Conservation (phyloP, 129 eudicot genomes). For the Deinandra increscens region DNA sequence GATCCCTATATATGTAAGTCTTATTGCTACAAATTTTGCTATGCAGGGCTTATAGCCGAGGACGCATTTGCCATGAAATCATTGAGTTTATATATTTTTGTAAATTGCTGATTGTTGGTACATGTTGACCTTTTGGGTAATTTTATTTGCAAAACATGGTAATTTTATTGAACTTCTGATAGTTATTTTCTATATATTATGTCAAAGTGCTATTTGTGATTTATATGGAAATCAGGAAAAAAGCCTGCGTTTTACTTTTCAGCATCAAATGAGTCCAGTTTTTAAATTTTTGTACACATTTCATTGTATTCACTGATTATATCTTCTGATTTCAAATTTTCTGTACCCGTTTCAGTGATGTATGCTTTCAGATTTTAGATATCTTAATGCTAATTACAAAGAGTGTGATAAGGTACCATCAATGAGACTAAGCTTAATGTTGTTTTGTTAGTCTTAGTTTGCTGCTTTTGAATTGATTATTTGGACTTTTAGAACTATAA, state of each 20-base stretch:
- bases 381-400: constrained; percentile 84
- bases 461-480: too few relatives aligned
- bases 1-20: too few relatives aligned
- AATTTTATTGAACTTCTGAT: too few relatives aligned
- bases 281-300: neutral
- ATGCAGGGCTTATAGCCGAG: too few relatives aligned
- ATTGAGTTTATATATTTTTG: too few relatives aligned
- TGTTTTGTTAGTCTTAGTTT: too few relatives aligned
- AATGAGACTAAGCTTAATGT: constrained; percentile 71
- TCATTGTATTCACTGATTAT: neutral
- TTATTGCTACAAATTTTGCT: constrained; percentile 87
- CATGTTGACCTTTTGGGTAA: too few relatives aligned
- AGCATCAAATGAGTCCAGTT: neutral
- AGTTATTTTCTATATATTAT: too few relatives aligned
- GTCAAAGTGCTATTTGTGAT: neutral
- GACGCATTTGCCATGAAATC: too few relatives aligned
- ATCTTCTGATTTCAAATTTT: constrained; percentile 61
- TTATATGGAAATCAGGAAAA: neutral
- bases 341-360: constrained; percentile 72
- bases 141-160: too few relatives aligned
- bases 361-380: constrained; percentile 85
- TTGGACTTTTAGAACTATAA: too few relatives aligned
- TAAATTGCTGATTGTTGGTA: too few relatives aligned
- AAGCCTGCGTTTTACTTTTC: constrained; percentile 8
- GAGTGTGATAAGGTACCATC: constrained; percentile 76